Evolutionary conservation across 2,329 filamentous ascomycete genomes (phyloP).

Genomic region (Dissoconium aciculare): DNA sequence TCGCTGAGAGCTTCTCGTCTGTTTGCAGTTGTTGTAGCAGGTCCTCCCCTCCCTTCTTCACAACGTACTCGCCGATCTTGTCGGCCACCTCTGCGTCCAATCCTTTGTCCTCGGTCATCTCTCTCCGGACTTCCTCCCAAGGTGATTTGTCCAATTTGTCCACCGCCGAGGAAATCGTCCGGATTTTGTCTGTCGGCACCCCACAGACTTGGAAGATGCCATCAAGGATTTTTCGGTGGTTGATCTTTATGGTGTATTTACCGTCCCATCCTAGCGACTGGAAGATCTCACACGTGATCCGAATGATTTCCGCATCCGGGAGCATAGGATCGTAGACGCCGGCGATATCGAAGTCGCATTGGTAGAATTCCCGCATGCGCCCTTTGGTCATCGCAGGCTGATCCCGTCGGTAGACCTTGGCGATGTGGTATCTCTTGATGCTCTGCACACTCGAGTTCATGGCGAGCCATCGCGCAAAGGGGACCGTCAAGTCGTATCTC

Average conservation of each 20-base stretch:
- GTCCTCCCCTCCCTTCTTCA: constrained; percentile 58
- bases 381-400: constrained; percentile 81
- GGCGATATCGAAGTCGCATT: constrained; percentile 94
- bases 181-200: constrained; percentile 72
- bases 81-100: constrained; percentile 63
- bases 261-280: constrained; percentile 60
- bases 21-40: constrained; percentile 54
- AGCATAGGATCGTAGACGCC: constrained; percentile 81
- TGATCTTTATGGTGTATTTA: constrained; percentile 77
- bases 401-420: constrained; percentile 74
- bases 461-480: constrained; percentile 81
- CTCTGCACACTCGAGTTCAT: constrained; percentile 72
- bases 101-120: constrained; percentile 89
- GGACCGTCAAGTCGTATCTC: constrained; percentile 76
- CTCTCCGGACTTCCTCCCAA: constrained; percentile 77
- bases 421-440: constrained; percentile 91
- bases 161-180: constrained; percentile 79
- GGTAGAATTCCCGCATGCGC: constrained; percentile 90
- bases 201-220: constrained; percentile 85
- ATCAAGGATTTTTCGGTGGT: constrained; percentile 87
- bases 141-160: constrained; percentile 87
- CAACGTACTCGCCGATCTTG: constrained; percentile 74
- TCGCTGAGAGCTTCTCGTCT: constrained; percentile 53
- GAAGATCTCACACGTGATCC: constrained; percentile 75
- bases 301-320: constrained; percentile 76